Percentiles rank a stretch among this genome's conserved stretches.
phyloP scores from a whole-genome alignment of 306 rosid species.

The Pyrus betulifolia region DNA sequence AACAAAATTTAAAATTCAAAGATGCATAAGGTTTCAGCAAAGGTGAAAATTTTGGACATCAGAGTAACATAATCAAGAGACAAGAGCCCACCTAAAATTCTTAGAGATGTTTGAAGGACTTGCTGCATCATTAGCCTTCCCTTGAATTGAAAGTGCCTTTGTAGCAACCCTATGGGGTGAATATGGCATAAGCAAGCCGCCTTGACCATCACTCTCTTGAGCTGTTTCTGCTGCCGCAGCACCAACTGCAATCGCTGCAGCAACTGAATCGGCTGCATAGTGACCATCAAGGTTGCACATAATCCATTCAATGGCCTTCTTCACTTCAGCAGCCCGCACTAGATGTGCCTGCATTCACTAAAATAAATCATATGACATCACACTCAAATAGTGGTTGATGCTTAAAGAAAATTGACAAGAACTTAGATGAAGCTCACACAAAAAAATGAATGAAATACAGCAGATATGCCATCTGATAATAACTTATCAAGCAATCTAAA shows the following conservation, averaged over 20 bases:
- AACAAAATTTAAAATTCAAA: background rate
- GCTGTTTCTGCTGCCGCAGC: slow-evolving; percentile 64
- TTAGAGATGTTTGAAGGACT: slow-evolving; percentile 77
- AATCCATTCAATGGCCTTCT: slow-evolving; percentile 92
- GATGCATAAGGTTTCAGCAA: background rate
- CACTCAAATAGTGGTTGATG: slow-evolving; percentile 32
- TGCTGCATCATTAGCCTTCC: slow-evolving; percentile 59
- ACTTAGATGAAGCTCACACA: background rate
- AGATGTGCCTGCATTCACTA: slow-evolving; percentile 99
- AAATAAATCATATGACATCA: slow-evolving; percentile 71
- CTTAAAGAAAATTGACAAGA: slow-evolving; percentile 3
- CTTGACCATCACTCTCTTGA: slow-evolving; percentile 51
- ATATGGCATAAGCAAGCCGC: slow-evolving; percentile 32
- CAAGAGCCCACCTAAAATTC: slow-evolving; percentile 71
- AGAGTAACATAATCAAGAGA: slow-evolving; percentile 11
- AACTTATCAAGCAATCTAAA: background rate
- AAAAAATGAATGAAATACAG: background rate
- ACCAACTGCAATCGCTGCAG: slow-evolving; percentile 88
- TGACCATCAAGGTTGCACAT: slow-evolving; percentile 86
- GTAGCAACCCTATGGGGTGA: slow-evolving; percentile 45
- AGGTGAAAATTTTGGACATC: background rate
- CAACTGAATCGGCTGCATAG: slow-evolving; percentile 93
- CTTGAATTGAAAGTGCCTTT: slow-evolving; percentile 49
- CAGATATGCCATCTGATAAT: background rate
- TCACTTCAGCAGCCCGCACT: slow-evolving; percentile 93